Evolutionary conservation across 2,329 filamentous ascomycete genomes (phyloP), one percentile per base, ranked within the genome.

Genomic region (Nigrospora sphaerica): DNA sequence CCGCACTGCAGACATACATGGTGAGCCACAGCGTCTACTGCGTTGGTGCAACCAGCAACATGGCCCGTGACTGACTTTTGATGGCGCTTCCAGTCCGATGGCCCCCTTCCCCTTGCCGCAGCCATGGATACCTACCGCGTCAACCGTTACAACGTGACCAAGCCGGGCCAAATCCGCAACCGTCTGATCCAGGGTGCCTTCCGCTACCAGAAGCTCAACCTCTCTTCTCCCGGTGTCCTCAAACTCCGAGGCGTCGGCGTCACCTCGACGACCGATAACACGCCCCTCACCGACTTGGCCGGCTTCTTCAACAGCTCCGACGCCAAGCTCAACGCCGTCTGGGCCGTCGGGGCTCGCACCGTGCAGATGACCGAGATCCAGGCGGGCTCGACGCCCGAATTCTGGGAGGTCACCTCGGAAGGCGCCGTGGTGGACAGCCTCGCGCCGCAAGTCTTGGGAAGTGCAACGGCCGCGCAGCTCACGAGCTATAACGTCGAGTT

Each of bases 111-210:
- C 12, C 50, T 68, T 1, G 58, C 64, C 11, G 63, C 63, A 12
- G 60, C 64, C 4, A 64, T 67, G 62, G 62, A 67, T 39, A 63
- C 60, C 1, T 67, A 65, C 48, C 53, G 63, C 10, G 50, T 66
- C 3, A 66, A 62, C 33, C 53, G 49, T 6, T 66, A 66, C 52
- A 65, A 65, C 44, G 55, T 67, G 42, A 59, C 56, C 9, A 46
- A 45, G 4, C 38, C 50, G 4, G 51, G 46, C 0, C 37, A 44
- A n/a, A 50, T 61, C 19, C 57, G 51, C 0, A 66, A 64, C 48
- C 57, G 59, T n/a, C 56, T 67, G 6, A 55, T 67, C n/a, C 64
- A 66, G 49, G 64, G 64, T 6, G 61, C 54, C 11, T 59, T 66
- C 33, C 54, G 63, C 6, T 68, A 66, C 48, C 64, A 67, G 49